A percentile compares a stretch with the other conserved stretches of the same genome.
Evolutionary conservation across 257 asterid genomes (phyloP).

Genomic region (Nicotiana paniculata): DNA sequence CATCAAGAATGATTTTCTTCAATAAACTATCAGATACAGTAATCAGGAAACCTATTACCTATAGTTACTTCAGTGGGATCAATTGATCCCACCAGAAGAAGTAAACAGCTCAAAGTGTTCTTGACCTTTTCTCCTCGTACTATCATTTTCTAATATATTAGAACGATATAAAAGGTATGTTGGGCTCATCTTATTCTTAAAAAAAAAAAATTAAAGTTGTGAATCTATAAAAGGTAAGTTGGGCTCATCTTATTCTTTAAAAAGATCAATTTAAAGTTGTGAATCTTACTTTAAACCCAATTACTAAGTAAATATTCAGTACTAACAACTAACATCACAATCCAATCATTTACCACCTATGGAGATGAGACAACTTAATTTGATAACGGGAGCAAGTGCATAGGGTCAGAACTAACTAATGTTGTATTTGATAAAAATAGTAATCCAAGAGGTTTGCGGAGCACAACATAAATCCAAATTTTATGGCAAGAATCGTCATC

Average conservation of each 20-base stretch:
- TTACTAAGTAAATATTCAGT: not conserved
- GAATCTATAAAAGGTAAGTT: not conserved
- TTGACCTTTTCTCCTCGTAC: not conserved
- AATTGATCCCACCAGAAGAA: not conserved
- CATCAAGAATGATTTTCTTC: not conserved
- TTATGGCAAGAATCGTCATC: not conserved
- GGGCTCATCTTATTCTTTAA: not conserved
- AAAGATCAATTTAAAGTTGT: not conserved
- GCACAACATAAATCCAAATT: not conserved
- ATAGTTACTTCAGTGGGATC: not conserved
- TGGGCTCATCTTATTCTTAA: not conserved
- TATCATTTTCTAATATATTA: not conserved
- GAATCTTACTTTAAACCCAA: not conserved
- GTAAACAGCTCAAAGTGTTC: not conserved
- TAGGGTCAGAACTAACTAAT: not conserved
- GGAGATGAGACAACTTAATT: not conserved
- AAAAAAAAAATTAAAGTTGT: not conserved
- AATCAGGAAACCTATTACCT: not conserved
- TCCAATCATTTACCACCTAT: not conserved
- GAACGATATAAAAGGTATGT: not conserved
- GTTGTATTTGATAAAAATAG: not conserved
- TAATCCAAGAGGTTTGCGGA: not conserved
- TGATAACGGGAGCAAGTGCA: not conserved
- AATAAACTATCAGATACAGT: not conserved
- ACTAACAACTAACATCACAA: not conserved